Conservation (phyloP, 202 grass and related monocot genomes). For the Miscanthus sacchariflorus region DNA sequence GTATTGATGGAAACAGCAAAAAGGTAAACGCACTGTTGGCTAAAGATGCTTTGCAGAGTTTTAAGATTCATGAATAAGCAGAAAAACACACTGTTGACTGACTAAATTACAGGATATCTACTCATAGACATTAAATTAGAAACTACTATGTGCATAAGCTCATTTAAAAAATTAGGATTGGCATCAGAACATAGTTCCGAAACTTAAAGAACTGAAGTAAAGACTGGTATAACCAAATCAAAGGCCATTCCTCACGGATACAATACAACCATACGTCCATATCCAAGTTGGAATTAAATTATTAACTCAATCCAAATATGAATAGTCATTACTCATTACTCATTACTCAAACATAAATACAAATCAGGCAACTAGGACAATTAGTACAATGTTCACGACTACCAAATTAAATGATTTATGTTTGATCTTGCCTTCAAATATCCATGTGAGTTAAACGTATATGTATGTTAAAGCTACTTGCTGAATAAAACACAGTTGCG, state of each 20-base stretch:
- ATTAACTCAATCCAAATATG: conserved; percentile 9
- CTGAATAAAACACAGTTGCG: conserved; percentile 5
- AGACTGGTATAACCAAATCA: neutral
- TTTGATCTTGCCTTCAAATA: conserved; percentile 4
- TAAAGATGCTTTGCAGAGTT: neutral
- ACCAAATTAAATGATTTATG: neutral
- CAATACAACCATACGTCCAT: conserved; percentile 18
- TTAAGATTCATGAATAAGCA: neutral
- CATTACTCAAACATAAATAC: conserved; percentile 3
- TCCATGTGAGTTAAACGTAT: neutral
- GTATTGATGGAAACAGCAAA: neutral
- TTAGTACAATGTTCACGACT: neutral
- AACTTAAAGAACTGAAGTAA: conserved; percentile 1
- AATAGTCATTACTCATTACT: neutral
- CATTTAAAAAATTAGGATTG: neutral
- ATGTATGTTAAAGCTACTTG: conserved; percentile 6
- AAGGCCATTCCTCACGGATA: neutral
- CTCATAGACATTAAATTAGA: conserved; percentile 11
- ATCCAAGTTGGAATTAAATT: neutral
- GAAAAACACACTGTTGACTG: neutral
- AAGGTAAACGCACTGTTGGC: neutral
- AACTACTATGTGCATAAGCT: neutral
- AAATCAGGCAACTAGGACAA: conserved; percentile 18
- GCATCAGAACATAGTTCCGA: neutral
- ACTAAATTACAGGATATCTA: conserved; percentile 12